Evolutionary conservation across 2,329 filamentous ascomycete species (phyloP).

Genomic region (Sphaerostilbella broomeana): DNA sequence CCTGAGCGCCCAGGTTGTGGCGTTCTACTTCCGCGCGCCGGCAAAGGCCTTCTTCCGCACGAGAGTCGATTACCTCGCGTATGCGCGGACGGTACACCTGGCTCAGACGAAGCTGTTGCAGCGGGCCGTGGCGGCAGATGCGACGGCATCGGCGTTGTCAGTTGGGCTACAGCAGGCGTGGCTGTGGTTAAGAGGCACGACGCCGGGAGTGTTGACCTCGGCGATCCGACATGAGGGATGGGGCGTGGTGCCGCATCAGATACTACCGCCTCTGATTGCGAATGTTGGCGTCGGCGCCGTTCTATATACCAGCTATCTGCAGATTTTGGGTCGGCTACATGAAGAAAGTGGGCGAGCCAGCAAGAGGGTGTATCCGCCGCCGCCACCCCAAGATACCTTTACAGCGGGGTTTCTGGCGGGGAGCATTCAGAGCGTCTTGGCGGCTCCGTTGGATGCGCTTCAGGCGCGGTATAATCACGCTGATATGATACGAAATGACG

Average conservation of each 20-base stretch:
- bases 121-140: slow-evolving; percentile 30
- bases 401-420: slow-evolving; percentile 65
- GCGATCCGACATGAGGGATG: slow-evolving; percentile 66
- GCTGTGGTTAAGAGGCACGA: slow-evolving; percentile 54
- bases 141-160: slow-evolving; percentile 27
- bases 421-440: slow-evolving; percentile 61
- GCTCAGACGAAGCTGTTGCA: slow-evolving; percentile 32
- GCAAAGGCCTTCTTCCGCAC: slow-evolving; percentile 91
- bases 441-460: slow-evolving; percentile 69
- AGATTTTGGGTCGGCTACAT: slow-evolving; percentile 59
- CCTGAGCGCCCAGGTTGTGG: slow-evolving; percentile 72
- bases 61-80: slow-evolving; percentile 72
- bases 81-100: slow-evolving; percentile 47
- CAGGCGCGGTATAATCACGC: slow-evolving; percentile 63
- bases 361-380: slow-evolving; percentile 65
- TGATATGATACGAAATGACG: slow-evolving; percentile 38
- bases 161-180: slow-evolving; percentile 35
- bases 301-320: slow-evolving; percentile 69
- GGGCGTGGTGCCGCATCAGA: slow-evolving; percentile 67
- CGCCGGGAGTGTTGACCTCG: slow-evolving; percentile 61
- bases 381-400: slow-evolving; percentile 56
- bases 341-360: slow-evolving; percentile 51
- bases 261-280: slow-evolving; percentile 68
- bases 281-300: slow-evolving; percentile 69
- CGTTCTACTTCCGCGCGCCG: slow-evolving; percentile 87